A percentile compares a stretch with the other conserved stretches of the same genome.
Conservation (phyloP, 345 rosid species). For the Clarkia xantiana region DNA sequence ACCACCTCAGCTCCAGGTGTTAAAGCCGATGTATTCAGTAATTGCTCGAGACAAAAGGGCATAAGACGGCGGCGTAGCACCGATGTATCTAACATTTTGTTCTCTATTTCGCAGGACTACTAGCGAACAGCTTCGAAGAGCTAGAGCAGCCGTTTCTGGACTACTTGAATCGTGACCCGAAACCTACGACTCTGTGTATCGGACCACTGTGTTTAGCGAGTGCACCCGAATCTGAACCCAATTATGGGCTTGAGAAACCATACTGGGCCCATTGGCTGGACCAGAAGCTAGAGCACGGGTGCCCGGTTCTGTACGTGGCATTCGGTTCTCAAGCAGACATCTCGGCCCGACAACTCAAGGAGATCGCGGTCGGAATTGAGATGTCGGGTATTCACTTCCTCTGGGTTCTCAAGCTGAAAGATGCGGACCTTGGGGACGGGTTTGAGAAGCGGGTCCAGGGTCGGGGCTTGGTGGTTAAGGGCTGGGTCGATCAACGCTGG, state of each 20-base stretch:
- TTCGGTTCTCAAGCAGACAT: constrained; percentile 72
- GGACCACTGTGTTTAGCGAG: constrained; percentile 47
- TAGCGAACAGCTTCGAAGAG: constrained; percentile 50
- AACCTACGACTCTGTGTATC: constrained; percentile 24
- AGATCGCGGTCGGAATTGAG: constrained; percentile 43
- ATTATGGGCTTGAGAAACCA: constrained; percentile 13
- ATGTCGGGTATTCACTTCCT: constrained; percentile 41
- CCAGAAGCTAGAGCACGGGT: constrained; percentile 25
- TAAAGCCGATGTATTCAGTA: too few species aligned
- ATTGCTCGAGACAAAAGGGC: too few species aligned
- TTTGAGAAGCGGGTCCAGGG: constrained; percentile 32
- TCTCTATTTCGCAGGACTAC: constrained; percentile 2
- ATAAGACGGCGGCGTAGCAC: too few species aligned
- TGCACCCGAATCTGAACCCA: neutral
- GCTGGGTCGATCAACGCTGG: constrained; percentile 62
- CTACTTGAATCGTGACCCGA: constrained; percentile 7
- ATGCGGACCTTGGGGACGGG: constrained; percentile 23
- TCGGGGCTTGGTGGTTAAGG: constrained; percentile 42
- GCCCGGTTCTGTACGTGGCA: constrained; percentile 54
- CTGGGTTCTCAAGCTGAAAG: constrained; percentile 45
- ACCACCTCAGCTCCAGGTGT: too few species aligned
- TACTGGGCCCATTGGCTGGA: constrained; percentile 57
- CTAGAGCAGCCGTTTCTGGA: constrained; percentile 47
- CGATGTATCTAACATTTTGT: neutral
- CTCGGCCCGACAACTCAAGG: constrained; percentile 31